Evolutionary conservation across 306 rosid genomes (phyloP).

Genomic region (Rosa persica): DNA sequence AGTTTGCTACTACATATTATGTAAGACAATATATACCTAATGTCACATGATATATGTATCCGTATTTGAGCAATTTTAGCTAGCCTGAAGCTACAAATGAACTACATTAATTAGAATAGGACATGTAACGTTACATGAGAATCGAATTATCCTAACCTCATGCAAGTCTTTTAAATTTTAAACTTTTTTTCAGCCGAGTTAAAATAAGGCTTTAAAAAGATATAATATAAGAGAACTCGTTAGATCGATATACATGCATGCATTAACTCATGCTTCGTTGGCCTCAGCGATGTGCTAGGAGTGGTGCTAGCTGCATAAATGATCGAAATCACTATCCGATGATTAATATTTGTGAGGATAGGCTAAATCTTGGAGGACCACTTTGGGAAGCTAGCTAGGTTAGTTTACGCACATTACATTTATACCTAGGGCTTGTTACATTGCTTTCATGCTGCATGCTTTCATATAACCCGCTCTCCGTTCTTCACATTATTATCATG

Average conservation of each 20-base stretch:
- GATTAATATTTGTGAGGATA: background rate
- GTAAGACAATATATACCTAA: background rate
- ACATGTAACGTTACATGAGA: background rate
- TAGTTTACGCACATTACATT: slow-evolving; percentile 2
- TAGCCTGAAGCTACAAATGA: background rate
- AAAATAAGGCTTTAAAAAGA: background rate
- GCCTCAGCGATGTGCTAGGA: slow-evolving; percentile 17
- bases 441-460: slow-evolving; percentile 8
- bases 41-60: background rate
- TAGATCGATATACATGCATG: background rate
- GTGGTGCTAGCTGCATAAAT: background rate
- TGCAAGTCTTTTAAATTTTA: background rate
- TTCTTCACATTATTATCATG: background rate
- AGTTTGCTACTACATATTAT: background rate
- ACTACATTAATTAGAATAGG: background rate
- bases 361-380: slow-evolving; percentile 43
- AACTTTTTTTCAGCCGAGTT: background rate
- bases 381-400: slow-evolving; percentile 2
- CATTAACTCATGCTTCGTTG: slow-evolving; percentile 43
- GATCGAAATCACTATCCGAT: background rate
- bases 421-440: slow-evolving; percentile 5
- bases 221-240: background rate
- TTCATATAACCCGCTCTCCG: background rate
- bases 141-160: background rate
- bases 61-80: background rate